Base-by-base conservation (phyloP, 2,329 filamentous ascomycete genomes). In the Metarhizium sp. region DNA sequence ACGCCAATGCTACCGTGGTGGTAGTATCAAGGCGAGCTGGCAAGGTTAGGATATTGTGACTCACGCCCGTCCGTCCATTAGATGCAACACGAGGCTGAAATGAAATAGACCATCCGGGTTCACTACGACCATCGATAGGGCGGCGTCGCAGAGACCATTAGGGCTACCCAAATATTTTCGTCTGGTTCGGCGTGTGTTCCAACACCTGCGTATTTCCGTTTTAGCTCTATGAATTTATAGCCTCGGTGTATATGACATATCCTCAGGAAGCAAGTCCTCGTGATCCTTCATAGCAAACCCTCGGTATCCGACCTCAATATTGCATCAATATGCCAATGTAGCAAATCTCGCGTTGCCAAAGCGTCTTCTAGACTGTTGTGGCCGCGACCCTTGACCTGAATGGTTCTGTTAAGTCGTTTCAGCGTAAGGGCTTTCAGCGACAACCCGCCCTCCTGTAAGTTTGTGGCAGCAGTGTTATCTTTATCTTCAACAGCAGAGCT, bases 361-460 rank as follows among this genome's bases (percentile, higher is more conserved):
- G 74, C 73, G 57, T 78, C 75, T 59, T 78, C 74, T 16, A 75
- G 49, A 53, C 73, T 76, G 58, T 76, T 72, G 54, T 76, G 74
- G 7, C 69, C 69, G 29, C 52, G 54, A 8, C 62, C 63, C 2
- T 63, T 65, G 8, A 63, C 59, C 56, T 74, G 76, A 30, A 78
- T 76, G 1, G 61, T 55, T n/a, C 71, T 66, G 13, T 65, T 61
- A 2, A 78, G 66, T 25, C 73, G 63, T 42, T 68, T 63, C 6
- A 62, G 59, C 0, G 70, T 59, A 30, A 78, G 63, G 1, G 59
- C 65, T 61, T 76, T 78, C 49, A 79, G 63, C 46, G 65, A 70
- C 55, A 75, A 25, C 11, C 60, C 61, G n/a, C 53, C 57, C 53
- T 58, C 59, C 45, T 52, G 55, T 38, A 54, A 50, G 47, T 45